These are phyloP conservation scores for Boletus rubroflammeus DNA, from an alignment of 768 basidiomycete species.

Conservation along the genomic window DNA sequence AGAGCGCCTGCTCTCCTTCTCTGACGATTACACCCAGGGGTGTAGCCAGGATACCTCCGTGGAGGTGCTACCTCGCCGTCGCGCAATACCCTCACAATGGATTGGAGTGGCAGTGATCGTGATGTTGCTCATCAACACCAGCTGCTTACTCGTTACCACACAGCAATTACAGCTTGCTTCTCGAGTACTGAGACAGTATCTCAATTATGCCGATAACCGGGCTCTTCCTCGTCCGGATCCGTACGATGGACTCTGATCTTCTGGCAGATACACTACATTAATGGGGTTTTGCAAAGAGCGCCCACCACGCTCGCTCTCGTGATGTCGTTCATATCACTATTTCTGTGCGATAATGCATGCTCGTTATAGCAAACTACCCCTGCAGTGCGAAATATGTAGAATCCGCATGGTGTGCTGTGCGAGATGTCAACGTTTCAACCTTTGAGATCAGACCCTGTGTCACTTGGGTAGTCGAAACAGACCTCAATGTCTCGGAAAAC, in stretches of 20 bases:
- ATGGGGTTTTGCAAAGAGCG: background rate
- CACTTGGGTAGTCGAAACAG: background rate
- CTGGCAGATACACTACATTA: background rate
- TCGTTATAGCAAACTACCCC: background rate
- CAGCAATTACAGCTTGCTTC: conserved; percentile 17
- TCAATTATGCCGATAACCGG: conserved; percentile 23
- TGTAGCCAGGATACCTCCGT: background rate
- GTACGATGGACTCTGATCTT: conserved; percentile 29
- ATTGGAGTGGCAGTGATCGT: conserved; percentile 17
- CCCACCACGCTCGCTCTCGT: background rate
- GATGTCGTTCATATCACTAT: background rate
- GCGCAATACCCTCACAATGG: conserved; percentile 2
- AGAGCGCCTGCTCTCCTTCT: conserved; percentile 10
- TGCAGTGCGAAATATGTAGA: background rate
- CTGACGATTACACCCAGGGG: background rate
- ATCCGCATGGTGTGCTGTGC: background rate
- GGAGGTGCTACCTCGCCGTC: conserved; percentile 3
- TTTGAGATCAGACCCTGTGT: conserved; percentile 3
- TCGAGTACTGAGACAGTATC: conserved; percentile 13
- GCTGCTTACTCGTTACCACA: conserved; percentile 19
- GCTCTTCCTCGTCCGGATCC: conserved; percentile 28
- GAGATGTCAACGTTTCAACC: background rate
- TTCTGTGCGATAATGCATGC: background rate
- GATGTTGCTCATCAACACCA: conserved; percentile 22
- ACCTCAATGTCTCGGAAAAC: background rate